phyloP scores from a whole-genome alignment of 768 basidiomycete genomes.

The Boletus reticuloceps region DNA sequence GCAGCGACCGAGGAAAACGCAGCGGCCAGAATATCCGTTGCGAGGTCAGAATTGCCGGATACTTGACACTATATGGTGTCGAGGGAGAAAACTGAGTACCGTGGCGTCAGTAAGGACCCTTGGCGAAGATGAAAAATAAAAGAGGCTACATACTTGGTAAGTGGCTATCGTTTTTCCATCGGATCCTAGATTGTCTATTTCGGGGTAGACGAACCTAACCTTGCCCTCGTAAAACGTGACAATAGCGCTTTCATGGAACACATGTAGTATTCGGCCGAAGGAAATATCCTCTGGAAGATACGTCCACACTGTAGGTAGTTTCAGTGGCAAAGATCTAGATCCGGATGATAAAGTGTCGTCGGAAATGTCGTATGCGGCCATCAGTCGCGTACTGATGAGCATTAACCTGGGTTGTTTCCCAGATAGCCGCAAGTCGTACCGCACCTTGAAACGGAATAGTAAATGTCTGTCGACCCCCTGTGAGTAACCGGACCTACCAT shows the following conservation, averaged over 20 bases:
- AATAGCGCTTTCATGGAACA: slow-evolving; percentile 27
- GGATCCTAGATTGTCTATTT: slow-evolving; percentile 16
- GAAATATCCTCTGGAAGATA: slow-evolving; percentile 20
- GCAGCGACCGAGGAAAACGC: slow-evolving; percentile 8
- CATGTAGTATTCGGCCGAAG: slow-evolving; percentile 27
- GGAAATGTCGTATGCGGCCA: slow-evolving; percentile 29
- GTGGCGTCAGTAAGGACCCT: neutral
- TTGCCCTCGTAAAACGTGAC: slow-evolving; percentile 27
- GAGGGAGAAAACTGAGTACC: slow-evolving; percentile 18
- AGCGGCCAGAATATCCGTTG: slow-evolving; percentile 31
- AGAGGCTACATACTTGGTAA: slow-evolving; percentile 16
- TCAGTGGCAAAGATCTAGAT: slow-evolving; percentile 3
- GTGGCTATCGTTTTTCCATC: slow-evolving; percentile 13
- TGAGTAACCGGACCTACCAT: slow-evolving; percentile 15
- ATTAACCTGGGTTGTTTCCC: slow-evolving; percentile 24
- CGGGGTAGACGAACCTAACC: slow-evolving; percentile 25
- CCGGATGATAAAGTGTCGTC: slow-evolving; percentile 12
- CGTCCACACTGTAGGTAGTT: slow-evolving; percentile 19
- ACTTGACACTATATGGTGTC: slow-evolving; percentile 15
- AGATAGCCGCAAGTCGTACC: slow-evolving; percentile 28
- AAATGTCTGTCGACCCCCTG: neutral
- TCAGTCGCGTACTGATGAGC: slow-evolving; percentile 27
- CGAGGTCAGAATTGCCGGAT: slow-evolving; percentile 23
- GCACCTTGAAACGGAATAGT: slow-evolving; percentile 15
- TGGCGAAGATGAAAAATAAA: neutral